A percentile compares a stretch with the other conserved stretches of the same genome.
Conservation (phyloP, 2,329 filamentous ascomycete species). For the Endothia cerciana region DNA sequence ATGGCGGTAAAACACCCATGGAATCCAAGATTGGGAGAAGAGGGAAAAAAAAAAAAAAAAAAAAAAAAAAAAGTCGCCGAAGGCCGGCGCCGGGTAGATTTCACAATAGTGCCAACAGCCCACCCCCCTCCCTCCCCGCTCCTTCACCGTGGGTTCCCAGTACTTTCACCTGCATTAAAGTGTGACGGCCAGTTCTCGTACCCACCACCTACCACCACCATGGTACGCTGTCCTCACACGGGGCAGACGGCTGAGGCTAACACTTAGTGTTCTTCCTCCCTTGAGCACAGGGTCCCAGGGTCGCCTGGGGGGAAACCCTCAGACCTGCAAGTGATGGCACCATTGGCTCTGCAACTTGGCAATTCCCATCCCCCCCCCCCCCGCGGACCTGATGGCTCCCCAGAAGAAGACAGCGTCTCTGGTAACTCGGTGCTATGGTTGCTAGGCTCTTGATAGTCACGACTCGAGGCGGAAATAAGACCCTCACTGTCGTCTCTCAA, state of each 20-base stretch:
- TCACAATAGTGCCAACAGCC: neutral
- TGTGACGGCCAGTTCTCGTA: neutral
- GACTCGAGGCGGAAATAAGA: neutral
- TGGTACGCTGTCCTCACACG: neutral
- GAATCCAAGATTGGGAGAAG: neutral
- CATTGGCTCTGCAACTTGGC: neutral
- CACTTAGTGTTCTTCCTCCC: neutral
- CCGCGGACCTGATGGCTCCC: neutral
- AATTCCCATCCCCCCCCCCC: too few relatives aligned
- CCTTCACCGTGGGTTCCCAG: neutral
- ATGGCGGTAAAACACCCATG: neutral
- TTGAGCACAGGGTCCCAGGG: neutral
- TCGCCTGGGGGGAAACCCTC: neutral
- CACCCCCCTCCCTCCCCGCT: neutral
- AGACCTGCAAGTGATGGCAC: conserved; percentile 7
- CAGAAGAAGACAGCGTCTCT: neutral
- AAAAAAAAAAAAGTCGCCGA: conserved; percentile 13
- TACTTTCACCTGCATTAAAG: neutral
- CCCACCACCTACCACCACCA: neutral
- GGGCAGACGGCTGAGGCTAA: neutral
- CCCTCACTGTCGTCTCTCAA: neutral
- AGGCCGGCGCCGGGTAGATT: conserved; percentile 14
- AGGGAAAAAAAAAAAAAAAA: neutral
- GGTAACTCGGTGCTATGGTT: neutral
- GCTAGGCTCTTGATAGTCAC: neutral